phyloP scores from a whole-genome alignment of 352 stramenopile species.

The Detonula confervacea region DNA sequence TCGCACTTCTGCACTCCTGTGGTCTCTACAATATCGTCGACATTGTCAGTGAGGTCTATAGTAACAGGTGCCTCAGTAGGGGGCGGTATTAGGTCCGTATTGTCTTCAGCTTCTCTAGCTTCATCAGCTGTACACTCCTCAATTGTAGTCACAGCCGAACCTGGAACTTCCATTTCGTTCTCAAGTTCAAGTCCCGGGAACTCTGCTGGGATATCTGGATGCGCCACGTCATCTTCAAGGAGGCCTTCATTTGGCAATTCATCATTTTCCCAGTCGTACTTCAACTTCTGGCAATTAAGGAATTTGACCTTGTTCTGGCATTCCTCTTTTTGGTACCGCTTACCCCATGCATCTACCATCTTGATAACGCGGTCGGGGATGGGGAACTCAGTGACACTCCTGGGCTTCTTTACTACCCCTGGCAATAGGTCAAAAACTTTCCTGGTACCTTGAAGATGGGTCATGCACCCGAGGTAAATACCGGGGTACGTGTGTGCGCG shows the following conservation, averaged over 20 bases:
- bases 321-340: background rate
- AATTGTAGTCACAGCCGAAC: background rate
- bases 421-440: slow-evolving; percentile 11
- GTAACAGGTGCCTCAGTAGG: background rate
- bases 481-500: slow-evolving; percentile 26
- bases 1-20: background rate
- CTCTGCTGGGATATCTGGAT: background rate
- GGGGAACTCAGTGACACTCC: background rate
- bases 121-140: background rate
- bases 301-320: background rate
- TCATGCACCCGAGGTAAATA: slow-evolving; percentile 47
- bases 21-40: background rate
- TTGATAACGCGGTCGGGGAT: background rate
- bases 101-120: background rate
- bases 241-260: background rate
- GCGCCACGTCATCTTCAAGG: background rate
- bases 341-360: background rate
- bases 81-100: background rate
- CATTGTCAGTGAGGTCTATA: background rate
- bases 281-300: background rate
- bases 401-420: background rate
- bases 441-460: slow-evolving; percentile 40
- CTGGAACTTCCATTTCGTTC: background rate
- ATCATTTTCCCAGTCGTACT: background rate
- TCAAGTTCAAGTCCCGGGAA: background rate